Percentiles rank a stretch among this genome's conserved stretches.
Evolutionary conservation across 1,139 yeast species (phyloP).

Genomic region (Kurtzmaniella quercitrusa): DNA sequence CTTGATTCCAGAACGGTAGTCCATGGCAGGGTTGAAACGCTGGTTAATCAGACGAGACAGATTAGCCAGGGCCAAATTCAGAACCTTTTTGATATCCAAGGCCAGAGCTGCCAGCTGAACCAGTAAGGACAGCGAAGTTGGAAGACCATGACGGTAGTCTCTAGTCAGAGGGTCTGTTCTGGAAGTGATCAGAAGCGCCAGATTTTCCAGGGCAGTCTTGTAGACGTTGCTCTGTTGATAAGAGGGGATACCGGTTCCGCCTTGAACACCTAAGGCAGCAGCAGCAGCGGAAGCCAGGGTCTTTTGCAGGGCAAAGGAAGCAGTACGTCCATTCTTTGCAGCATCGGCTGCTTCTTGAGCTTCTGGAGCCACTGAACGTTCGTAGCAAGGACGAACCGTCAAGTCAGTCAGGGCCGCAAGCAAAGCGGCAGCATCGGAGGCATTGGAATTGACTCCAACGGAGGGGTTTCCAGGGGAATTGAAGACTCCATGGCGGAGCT

Average conservation of each 20-base stretch:
- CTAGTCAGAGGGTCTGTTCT: conserved; percentile 46
- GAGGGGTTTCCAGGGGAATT: conserved; percentile 64
- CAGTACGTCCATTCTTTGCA: conserved; percentile 40
- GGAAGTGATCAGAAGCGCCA: conserved; percentile 42
- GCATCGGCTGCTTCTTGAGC: conserved; percentile 65
- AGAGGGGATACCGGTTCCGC: conserved; percentile 43
- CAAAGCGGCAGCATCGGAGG: conserved; percentile 74
- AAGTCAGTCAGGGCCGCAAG: conserved; percentile 66
- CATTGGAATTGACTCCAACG: conserved; percentile 67
- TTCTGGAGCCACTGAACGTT: conserved; percentile 58
- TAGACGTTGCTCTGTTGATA: conserved; percentile 35
- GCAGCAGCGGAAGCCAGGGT: conserved; percentile 48
- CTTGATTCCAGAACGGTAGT: conserved; percentile 40
- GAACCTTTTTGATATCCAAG: conserved; percentile 40
- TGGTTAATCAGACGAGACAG: conserved; percentile 38
- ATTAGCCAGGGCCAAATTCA: conserved; percentile 41
- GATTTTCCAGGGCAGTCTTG: conserved; percentile 40
- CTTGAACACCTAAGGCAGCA: conserved; percentile 38
- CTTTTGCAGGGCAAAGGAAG: conserved; percentile 43
- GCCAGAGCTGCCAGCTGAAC: conserved; percentile 17
- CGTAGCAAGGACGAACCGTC: conserved; percentile 58
- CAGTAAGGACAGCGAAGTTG: conserved; percentile 16
- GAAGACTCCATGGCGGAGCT: conserved; percentile 70
- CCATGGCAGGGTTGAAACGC: conserved; percentile 43
- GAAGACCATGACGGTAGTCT: conserved; percentile 43